Evolutionary conservation across 106 monocot species (phyloP), one percentile per base, ranked within the genome.

Genomic region (Dioscorea zingiberensis): DNA sequence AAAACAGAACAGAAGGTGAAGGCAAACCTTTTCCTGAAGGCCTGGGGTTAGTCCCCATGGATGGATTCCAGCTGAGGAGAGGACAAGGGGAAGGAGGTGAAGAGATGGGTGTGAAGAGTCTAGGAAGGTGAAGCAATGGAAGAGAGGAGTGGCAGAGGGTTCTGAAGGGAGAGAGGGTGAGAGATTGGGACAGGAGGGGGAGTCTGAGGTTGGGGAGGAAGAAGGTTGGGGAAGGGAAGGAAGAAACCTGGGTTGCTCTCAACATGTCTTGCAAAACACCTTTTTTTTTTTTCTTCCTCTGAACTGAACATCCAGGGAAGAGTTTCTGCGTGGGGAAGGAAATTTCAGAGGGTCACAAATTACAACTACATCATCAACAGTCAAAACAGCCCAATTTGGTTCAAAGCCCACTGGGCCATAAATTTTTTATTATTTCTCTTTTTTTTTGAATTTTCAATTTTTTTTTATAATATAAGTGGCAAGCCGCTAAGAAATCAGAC

Each of bases 1-100:
- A 53, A 3, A 48, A 32, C 69, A 66, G 7, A 30, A 30, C 22
- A 15, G 3, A 54, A 58, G 46, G 23, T n/a, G 2, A 15, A 12
- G 19, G 51, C 65, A 30, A 70, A 81, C 85, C 81, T 81, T 66
- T 85, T 38, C 57, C 64, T 22, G 17, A 58, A 30, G 27, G 60
- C 55, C 71, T 85, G 28, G 44, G 71, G 38, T 7, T 81, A 25
- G 21, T 45, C 62, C 30, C 73, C 76, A 58, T 73, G 54, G 73
- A 68, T 13, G 68, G 74, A n/a, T 16, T 16, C 73, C 76, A 48
- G 27, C 21, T 38, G 63, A 44, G n/a, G 30, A 29, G 45, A 54
- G 70, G 57, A 16, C 61, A 54, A 68, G 67, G 1, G 61, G 44
- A 16, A 21, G 68, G 27, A 7, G 63, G 8, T 25, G 63, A 48